Conservation (phyloP, 225 moss, liverwort and hornwort genomes). For the Pleurozium schreberi region DNA sequence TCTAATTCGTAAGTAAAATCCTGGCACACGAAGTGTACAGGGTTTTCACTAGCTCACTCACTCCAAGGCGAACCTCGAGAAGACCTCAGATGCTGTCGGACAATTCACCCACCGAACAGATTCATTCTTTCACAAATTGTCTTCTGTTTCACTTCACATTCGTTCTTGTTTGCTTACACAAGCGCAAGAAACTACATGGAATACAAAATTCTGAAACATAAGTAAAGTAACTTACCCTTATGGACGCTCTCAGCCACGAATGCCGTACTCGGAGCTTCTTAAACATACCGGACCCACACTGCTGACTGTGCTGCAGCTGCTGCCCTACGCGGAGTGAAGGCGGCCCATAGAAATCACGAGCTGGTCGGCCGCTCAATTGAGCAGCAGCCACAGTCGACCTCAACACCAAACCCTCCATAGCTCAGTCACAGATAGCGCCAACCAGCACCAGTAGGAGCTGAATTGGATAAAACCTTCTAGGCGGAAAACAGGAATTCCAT, state of each 20-base stretch:
- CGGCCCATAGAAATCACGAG: background rate
- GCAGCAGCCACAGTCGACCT: background rate
- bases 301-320: background rate
- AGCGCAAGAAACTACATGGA: background rate
- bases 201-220: background rate
- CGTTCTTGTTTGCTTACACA: background rate
- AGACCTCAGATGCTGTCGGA: background rate
- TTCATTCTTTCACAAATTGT: background rate
- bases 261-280: constrained; percentile 1
- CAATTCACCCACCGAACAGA: background rate
- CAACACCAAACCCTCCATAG: constrained; percentile 14
- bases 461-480: background rate
- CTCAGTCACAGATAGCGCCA: background rate
- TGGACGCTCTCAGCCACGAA: constrained; percentile 10
- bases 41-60: background rate
- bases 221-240: background rate
- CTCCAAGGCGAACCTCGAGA: background rate
- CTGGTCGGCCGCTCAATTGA: background rate
- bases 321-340: background rate
- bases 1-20: background rate
- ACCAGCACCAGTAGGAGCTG: background rate
- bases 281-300: background rate
- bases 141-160: background rate
- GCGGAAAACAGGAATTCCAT: background rate
- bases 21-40: background rate